phyloP scores from a whole-genome alignment of 768 basidiomycete genomes.

The Coprinopsis cinerea region DNA sequence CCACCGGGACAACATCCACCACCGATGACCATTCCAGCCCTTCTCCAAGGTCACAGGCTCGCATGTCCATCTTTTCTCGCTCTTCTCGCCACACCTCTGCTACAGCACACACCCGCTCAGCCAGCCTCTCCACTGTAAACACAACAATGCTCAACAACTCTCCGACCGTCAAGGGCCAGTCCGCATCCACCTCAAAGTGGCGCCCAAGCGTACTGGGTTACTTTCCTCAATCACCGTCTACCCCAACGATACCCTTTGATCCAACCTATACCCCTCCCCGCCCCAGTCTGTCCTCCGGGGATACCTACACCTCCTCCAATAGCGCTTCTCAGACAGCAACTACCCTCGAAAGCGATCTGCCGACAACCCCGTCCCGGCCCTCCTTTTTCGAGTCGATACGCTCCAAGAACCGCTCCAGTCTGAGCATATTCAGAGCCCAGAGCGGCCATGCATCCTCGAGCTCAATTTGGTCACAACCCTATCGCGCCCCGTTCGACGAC shows the following conservation, averaged over 20 bases:
- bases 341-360: conserved; percentile 37
- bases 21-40: conserved; percentile 26
- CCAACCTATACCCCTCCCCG: conserved; percentile 21
- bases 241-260: conserved; percentile 37
- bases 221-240: conserved; percentile 45
- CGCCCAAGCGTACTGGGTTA: conserved; percentile 63
- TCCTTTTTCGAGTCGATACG: conserved; percentile 38
- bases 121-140: conserved; percentile 43
- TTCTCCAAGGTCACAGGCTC: conserved; percentile 26
- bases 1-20: conserved; percentile 29
- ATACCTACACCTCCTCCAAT: conserved; percentile 43
- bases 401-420: conserved; percentile 24
- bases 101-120: conserved; percentile 37
- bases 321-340: conserved; percentile 45
- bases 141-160: conserved; percentile 12
- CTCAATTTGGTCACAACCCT: conserved; percentile 23
- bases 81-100: conserved; percentile 30
- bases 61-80: conserved; percentile 40
- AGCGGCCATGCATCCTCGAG: conserved; percentile 23
- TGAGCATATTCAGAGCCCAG: conserved; percentile 26
- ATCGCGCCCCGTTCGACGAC: conserved; percentile 17
- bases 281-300: conserved; percentile 47
- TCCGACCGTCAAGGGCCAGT: conserved; percentile 13
- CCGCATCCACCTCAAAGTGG: conserved; percentile 39
- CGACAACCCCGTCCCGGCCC: conserved; percentile 33